Evolutionary conservation across 2,329 filamentous ascomycete species (phyloP).

Genomic region (Achaetomium macrosporum): DNA sequence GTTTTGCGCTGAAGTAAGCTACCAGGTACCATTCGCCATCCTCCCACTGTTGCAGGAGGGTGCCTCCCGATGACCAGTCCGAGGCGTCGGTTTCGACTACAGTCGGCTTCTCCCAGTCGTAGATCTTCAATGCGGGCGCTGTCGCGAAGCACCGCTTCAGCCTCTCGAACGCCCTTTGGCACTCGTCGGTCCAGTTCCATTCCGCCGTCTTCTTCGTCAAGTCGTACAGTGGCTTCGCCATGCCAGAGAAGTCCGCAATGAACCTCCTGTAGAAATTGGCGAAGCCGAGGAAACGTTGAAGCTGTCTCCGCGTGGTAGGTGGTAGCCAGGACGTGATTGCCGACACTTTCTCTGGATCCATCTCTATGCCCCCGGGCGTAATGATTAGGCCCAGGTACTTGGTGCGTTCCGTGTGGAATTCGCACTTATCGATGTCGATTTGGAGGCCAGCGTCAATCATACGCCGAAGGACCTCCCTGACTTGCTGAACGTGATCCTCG

Average conservation of each 20-base stretch:
- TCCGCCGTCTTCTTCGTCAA: neutral
- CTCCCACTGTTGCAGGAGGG: neutral
- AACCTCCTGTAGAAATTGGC: constrained; percentile 6
- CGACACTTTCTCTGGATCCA: neutral
- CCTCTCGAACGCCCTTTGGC: neutral
- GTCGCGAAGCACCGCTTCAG: neutral
- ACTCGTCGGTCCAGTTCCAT: neutral
- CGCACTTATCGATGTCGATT: neutral
- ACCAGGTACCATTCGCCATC: neutral
- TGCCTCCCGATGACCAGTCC: neutral
- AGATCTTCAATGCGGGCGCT: neutral
- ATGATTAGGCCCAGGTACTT: constrained; percentile 1
- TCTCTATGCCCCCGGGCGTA: neutral
- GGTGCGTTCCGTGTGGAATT: neutral
- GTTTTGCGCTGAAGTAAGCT: neutral
- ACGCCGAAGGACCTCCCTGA: neutral
- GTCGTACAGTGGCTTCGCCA: neutral
- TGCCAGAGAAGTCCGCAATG: neutral
- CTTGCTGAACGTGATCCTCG: neutral
- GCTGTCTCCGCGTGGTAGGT: neutral
- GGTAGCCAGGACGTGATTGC: neutral
- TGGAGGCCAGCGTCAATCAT: neutral
- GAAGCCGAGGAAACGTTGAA: neutral
- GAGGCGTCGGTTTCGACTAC: neutral
- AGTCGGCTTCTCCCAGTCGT: neutral